A percentile compares a stretch with the other conserved stretches of the same genome.
Evolutionary conservation across 1,139 yeast genomes (phyloP).

Genomic region (Taphrina deformans): DNA sequence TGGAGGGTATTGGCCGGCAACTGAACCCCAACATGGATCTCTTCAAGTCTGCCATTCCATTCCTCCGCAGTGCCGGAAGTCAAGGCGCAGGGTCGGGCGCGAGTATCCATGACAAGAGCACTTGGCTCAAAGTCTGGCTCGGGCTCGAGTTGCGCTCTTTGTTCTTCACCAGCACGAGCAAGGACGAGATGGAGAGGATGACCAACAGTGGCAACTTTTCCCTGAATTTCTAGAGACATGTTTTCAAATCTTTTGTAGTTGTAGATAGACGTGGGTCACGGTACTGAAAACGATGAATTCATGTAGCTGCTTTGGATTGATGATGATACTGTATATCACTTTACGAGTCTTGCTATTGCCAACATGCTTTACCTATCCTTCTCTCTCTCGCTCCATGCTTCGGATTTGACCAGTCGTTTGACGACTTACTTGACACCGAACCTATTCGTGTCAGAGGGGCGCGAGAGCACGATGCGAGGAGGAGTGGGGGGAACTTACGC

Average conservation of each 20-base stretch:
- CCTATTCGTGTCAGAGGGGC: not conserved
- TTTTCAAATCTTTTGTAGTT: not conserved
- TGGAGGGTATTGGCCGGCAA: constrained; percentile 95
- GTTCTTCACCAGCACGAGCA: constrained; percentile 69
- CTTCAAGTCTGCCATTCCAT: constrained; percentile 87
- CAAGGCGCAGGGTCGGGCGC: constrained; percentile 49
- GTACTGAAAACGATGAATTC: not conserved
- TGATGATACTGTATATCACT: not conserved
- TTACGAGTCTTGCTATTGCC: not conserved
- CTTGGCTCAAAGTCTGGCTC: constrained; percentile 82
- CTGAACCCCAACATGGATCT: constrained; percentile 88
- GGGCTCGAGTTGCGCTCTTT: constrained; percentile 80
- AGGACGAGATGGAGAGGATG: constrained; percentile 63
- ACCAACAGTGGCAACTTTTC: constrained; percentile 17
- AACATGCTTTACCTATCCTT: not conserved
- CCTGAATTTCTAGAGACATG: not conserved
- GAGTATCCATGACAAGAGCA: constrained; percentile 1
- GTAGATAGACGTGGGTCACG: not conserved
- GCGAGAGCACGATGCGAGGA: too few relatives aligned
- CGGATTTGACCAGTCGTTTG: too few relatives aligned
- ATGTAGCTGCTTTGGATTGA: not conserved
- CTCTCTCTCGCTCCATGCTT: too few relatives aligned
- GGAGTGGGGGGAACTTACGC: constrained; percentile 42
- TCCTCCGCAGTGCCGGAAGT: constrained; percentile 76
- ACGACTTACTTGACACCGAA: constrained; percentile 5